A percentile compares a stretch with the other conserved stretches of the same genome.
Conservation (phyloP, 345 rosid species). For the Ailanthus altissimus region DNA sequence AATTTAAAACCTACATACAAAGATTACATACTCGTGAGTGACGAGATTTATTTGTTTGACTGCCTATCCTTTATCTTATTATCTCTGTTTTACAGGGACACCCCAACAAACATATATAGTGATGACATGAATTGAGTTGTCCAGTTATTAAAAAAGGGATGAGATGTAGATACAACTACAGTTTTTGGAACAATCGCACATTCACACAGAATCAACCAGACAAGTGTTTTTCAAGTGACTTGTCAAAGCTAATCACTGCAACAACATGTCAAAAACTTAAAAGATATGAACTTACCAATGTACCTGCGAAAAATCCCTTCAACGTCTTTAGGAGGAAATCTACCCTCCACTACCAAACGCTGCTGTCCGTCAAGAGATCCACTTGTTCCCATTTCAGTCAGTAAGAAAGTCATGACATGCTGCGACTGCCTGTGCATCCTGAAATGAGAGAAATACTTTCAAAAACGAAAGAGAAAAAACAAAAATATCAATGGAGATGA, state of each 20-base stretch:
- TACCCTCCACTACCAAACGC: constrained; percentile 42
- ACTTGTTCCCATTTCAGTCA: constrained; percentile 45
- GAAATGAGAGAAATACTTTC: constrained; percentile 7
- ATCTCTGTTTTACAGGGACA: too few relatives aligned
- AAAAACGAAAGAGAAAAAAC: background rate
- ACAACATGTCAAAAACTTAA: background rate
- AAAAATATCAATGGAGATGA: background rate
- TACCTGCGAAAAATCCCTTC: constrained; percentile 46
- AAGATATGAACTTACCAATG: constrained; percentile 33
- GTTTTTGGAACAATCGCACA: too few relatives aligned
- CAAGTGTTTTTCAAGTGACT: background rate
- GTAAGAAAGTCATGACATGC: constrained; percentile 49
- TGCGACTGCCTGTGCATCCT: constrained; percentile 53
- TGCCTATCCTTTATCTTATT: too few relatives aligned
- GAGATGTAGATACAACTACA: too few relatives aligned
- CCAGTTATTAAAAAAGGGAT: too few relatives aligned
- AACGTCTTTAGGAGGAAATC: constrained; percentile 43
- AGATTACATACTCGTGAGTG: too few relatives aligned
- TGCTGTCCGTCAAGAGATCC: constrained; percentile 50
- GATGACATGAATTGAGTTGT: too few relatives aligned
- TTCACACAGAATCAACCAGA: too few relatives aligned
- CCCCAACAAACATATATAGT: too few relatives aligned
- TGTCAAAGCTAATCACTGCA: background rate
- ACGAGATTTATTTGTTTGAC: too few relatives aligned
- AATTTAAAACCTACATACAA: too few relatives aligned